These are phyloP conservation scores for Verbena officinalis DNA, from an alignment of 257 asterid genomes.

Conservation along the genomic window DNA sequence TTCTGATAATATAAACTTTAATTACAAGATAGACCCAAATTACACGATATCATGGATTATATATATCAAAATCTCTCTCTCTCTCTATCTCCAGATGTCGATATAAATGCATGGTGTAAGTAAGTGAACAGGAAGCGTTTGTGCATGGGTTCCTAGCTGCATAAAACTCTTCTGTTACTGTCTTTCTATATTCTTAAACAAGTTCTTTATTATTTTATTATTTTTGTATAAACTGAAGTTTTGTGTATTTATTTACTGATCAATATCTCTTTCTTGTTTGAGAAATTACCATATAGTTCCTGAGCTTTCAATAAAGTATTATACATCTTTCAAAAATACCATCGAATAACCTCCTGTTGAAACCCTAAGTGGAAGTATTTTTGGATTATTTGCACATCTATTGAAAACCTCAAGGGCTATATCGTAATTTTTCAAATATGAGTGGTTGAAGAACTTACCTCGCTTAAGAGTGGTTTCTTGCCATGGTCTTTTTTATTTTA, in stretches of 20 bases:
- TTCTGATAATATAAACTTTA: not conserved
- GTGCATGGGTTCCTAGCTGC: conserved; percentile 24
- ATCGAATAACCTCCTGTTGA: no score
- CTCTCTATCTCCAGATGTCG: not conserved
- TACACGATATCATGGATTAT: not conserved
- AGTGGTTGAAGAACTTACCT: conserved; percentile 16
- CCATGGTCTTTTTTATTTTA: not conserved
- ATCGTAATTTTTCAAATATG: no score
- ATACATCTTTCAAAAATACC: no score
- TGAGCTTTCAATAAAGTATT: no score
- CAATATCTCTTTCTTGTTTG: no score
- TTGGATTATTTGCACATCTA: no score
- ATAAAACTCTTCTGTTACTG: conserved; percentile 20
- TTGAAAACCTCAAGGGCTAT: no score
- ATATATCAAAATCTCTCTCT: not conserved
- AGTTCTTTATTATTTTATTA: not conserved
- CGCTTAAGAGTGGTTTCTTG: conserved; percentile 11
- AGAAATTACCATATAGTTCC: no score
- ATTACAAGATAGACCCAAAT: not conserved
- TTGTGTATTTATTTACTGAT: no score
- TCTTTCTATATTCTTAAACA: conserved; percentile 23
- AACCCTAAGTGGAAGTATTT: no score
- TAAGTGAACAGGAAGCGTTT: not conserved
- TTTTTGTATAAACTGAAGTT: no score
- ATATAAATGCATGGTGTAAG: not conserved